Evolutionary conservation across 129 eudicot genomes (phyloP).

Genomic region (Solidago caesia): DNA sequence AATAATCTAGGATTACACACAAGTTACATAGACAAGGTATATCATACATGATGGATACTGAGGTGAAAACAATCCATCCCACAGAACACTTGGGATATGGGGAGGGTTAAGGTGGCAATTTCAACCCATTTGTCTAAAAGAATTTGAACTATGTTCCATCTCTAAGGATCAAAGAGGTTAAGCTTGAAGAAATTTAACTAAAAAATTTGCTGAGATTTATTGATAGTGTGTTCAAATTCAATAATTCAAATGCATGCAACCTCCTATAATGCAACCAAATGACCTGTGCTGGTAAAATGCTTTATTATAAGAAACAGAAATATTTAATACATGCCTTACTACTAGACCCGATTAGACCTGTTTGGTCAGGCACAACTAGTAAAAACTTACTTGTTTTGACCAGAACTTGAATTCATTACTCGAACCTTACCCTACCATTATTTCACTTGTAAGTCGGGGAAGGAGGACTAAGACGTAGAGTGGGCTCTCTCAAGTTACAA

Average conservation of each 20-base stretch:
- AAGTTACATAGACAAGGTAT: not conserved
- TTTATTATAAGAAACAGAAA: too few relatives aligned
- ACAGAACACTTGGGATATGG: not conserved
- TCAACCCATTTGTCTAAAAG: not conserved
- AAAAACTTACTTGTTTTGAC: not conserved
- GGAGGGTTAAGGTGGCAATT: not conserved
- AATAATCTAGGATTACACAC: constrained; percentile 2
- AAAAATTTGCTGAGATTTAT: not conserved
- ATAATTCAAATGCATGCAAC: not conserved
- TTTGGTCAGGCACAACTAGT: not conserved
- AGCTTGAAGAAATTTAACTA: not conserved
- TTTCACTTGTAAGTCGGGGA: not conserved
- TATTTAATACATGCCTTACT: too few relatives aligned
- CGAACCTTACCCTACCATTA: not conserved
- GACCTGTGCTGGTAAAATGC: too few relatives aligned
- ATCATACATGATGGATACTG: not conserved
- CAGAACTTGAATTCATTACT: not conserved
- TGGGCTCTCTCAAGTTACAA: not conserved
- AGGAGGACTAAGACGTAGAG: constrained; percentile 6
- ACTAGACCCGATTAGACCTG: not conserved
- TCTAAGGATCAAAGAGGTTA: not conserved
- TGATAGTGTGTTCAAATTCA: not conserved
- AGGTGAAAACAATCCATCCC: not conserved
- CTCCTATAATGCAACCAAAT: not conserved
- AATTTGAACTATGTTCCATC: not conserved